Percentiles rank a stretch among this genome's conserved stretches.
phyloP scores from a whole-genome alignment of 805 yeast species.

The Barnettozyma siamensis region DNA sequence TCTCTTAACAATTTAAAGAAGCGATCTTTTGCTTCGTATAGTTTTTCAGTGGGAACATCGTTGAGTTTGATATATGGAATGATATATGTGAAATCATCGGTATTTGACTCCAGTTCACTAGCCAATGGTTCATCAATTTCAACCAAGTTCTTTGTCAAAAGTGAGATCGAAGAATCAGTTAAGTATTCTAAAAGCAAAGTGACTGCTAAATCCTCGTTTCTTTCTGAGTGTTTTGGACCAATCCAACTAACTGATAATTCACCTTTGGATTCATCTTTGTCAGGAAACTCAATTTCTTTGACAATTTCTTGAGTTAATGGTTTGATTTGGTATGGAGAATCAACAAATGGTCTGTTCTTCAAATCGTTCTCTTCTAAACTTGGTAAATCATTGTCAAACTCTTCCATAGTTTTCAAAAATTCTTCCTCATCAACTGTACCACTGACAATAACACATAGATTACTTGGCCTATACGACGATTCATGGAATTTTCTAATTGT shows the following conservation, averaged over 20 bases:
- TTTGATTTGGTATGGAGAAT: constrained; percentile 42
- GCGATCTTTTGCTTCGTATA: constrained; percentile 47
- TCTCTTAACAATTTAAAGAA: constrained; percentile 45
- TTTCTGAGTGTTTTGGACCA: constrained; percentile 61
- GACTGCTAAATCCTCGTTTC: constrained; percentile 57
- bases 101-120: constrained; percentile 58
- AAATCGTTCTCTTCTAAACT: constrained; percentile 21
- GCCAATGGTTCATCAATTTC: constrained; percentile 83
- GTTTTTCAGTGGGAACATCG: constrained; percentile 70
- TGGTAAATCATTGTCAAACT: constrained; percentile 57
- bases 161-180: constrained; percentile 70
- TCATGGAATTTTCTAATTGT: constrained; percentile 74
- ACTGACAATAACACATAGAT: constrained; percentile 74
- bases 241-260: constrained; percentile 72
- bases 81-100: constrained; percentile 67
- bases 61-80: constrained; percentile 49
- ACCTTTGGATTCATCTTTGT: constrained; percentile 79
- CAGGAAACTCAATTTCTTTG: constrained; percentile 73
- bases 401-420: constrained; percentile 49
- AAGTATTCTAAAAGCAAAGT: constrained; percentile 69
- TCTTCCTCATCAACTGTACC: constrained; percentile 81
- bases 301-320: constrained; percentile 30
- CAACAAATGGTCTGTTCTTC: constrained; percentile 71
- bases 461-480: constrained; percentile 71
- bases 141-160: constrained; percentile 63